Conservation (phyloP, 1,139 yeast species). For the Hyphopichia buzzinii region DNA sequence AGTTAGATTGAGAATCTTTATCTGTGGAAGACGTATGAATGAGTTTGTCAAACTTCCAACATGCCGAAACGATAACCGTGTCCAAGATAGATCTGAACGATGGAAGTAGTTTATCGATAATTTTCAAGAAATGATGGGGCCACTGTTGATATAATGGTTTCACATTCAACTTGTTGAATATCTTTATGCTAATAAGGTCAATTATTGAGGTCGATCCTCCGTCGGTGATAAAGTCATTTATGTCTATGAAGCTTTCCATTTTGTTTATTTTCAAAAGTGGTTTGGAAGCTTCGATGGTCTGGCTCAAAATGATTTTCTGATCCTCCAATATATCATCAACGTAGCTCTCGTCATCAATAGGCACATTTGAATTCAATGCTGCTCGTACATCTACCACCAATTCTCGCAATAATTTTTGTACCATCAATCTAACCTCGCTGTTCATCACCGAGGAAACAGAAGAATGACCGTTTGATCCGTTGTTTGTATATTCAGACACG, state of each 20-base stretch:
- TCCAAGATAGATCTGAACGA: constrained; percentile 23
- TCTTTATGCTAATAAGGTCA: constrained; percentile 13
- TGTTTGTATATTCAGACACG: constrained; percentile 1
- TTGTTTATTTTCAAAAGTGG: constrained; percentile 25
- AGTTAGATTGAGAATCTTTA: constrained; percentile 14
- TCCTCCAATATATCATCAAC: constrained; percentile 10
- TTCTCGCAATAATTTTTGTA: constrained; percentile 25
- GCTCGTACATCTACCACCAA: constrained; percentile 18
- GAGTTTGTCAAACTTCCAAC: constrained; percentile 38
- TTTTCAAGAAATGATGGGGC: constrained; percentile 20
- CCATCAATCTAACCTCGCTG: constrained; percentile 20
- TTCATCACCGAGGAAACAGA: constrained; percentile 12
- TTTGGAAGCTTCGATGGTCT: constrained; percentile 14
- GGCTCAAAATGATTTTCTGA: constrained; percentile 17
- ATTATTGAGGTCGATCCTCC: constrained; percentile 9
- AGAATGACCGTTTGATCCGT: not conserved
- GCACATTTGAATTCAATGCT: constrained; percentile 7
- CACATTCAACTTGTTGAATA: constrained; percentile 22
- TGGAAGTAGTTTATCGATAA: constrained; percentile 12
- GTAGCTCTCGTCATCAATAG: constrained; percentile 8
- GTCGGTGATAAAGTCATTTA: constrained; percentile 15
- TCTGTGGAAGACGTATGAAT: constrained; percentile 15
- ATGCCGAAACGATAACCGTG: constrained; percentile 22
- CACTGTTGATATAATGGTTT: constrained; percentile 15
- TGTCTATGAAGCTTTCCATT: constrained; percentile 26